A percentile compares a stretch with the other conserved stretches of the same genome.
These are phyloP conservation scores for Ascoidea asiatica DNA, from an alignment of 805 yeast genomes.

Conservation along the genomic window DNA sequence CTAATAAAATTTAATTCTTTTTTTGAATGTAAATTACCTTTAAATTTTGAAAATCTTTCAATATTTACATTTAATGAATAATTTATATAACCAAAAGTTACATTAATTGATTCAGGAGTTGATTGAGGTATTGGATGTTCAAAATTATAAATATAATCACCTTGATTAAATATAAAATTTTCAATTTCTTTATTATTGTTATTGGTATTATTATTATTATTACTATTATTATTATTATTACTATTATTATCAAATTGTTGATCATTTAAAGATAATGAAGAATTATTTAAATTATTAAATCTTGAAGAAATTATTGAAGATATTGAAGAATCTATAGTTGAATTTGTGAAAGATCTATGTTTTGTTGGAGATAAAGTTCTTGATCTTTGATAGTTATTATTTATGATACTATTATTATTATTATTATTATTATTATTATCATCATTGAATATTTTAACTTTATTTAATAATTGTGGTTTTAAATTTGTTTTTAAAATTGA, in stretches of 20 bases:
- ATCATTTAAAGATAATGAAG: not conserved
- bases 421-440: too few relatives aligned
- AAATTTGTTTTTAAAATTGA: too few relatives aligned
- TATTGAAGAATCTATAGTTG: too few relatives aligned
- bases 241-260: not conserved
- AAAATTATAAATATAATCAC: conserved; percentile 86
- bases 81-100: conserved; percentile 69
- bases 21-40: conserved; percentile 53
- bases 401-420: too few relatives aligned
- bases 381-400: too few relatives aligned
- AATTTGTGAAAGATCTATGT: conserved; percentile 7
- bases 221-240: not conserved
- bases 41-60: conserved; percentile 77
- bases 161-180: conserved; percentile 54
- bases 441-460: not conserved
- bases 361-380: not conserved
- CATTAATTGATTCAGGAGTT: conserved; percentile 66
- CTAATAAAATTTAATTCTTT: conserved; percentile 58
- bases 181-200: conserved; percentile 11
- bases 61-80: conserved; percentile 60
- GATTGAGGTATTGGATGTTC: conserved; percentile 79
- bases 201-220: too few relatives aligned
- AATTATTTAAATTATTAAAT: conserved; percentile 5
- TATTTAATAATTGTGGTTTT: too few relatives aligned
- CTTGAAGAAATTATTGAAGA: conserved; percentile 3